Evolutionary conservation across 192 early-diverging fungal species (phyloP).

Genomic region (Coemansia sp.): DNA sequence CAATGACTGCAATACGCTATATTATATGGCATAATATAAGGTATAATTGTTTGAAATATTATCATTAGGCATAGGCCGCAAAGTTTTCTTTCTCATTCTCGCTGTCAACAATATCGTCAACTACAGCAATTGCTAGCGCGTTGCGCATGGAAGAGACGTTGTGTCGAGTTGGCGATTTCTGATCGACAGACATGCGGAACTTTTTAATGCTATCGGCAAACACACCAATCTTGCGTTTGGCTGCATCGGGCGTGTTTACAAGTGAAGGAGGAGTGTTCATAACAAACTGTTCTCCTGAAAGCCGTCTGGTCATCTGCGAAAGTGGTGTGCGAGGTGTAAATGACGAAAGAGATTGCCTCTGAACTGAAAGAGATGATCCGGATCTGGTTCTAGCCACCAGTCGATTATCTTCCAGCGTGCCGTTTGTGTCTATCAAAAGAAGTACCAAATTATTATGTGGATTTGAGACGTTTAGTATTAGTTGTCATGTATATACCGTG

Average conservation of each 20-base stretch:
- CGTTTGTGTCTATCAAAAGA: not conserved
- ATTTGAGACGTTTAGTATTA: not conserved
- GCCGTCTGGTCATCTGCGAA: not conserved
- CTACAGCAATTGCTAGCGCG: not conserved
- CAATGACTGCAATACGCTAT: not conserved
- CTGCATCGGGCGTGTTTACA: not conserved
- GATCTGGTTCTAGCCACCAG: too few species aligned
- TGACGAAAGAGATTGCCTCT: not conserved
- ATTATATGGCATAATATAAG: too few species aligned
- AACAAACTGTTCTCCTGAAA: slow-evolving; percentile 1
- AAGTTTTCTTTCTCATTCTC: slow-evolving; percentile 45
- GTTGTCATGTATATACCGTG: not conserved
- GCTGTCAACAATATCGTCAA: slow-evolving; percentile 45
- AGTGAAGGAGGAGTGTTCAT: slow-evolving; percentile 1
- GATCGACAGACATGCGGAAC: not conserved
- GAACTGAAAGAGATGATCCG: not conserved
- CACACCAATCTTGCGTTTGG: not conserved
- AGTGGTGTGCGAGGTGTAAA: not conserved
- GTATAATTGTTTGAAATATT: too few species aligned
- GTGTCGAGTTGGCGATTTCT: not conserved
- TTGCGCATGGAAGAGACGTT: not conserved
- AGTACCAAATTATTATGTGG: not conserved
- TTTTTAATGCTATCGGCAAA: slow-evolving; percentile 1
- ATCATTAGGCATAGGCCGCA: not conserved
- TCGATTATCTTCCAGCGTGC: too few species aligned